Base-by-base conservation (phyloP, 2,329 filamentous ascomycete species). In the Aspergillus pseudoglaucus region DNA sequence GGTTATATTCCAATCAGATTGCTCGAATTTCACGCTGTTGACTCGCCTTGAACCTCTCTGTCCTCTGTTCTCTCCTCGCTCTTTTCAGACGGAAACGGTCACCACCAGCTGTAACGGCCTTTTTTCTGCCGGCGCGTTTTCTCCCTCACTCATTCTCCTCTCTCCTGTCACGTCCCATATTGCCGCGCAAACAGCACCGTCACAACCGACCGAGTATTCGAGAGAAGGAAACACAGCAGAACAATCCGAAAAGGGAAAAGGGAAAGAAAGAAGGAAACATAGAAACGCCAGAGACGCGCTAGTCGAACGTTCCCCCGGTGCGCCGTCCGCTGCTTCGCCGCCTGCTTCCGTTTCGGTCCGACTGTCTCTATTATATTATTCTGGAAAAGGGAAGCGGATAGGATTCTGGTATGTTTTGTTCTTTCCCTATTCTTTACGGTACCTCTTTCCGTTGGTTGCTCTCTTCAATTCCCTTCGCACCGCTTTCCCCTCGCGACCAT, bases 321-420 rank as follows among this genome's bases (percentile, higher is more conserved):
- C 43, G 45, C 43, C 48, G 40, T 59, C 56, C 56, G 55, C 56
- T 59, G 55, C 56, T 55, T 51, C 52, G 51, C 52, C 54, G 49
- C 50, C 52, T 42, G 49, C 49, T 47, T 57, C 54, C 51, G 53
- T 47, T 39, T 42, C 40, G 22, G 18, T 30, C 40, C 40, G 40
- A 20, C 23, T 42, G 15, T 41, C 14, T 15, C 14, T 27, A 42
- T 25, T 17, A 14, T n/a, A 42, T 42, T 42, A 25, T 41, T 22
- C 12, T 22, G 12, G 6, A 38, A 18, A 38, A 42, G n/a, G 10
- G 37, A 30, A 30, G 30, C 25, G 15, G 23, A 25, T 39, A 30
- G 14, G 22, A 18, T 30, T 42, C 14, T 27, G 40, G 40, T 42
- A 33, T 46, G 17, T 41, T 41, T 39, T 18, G 38, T 40, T 40